Evolutionary conservation across 768 basidiomycete genomes (phyloP).

Genomic region (Naganishia onofrii): DNA sequence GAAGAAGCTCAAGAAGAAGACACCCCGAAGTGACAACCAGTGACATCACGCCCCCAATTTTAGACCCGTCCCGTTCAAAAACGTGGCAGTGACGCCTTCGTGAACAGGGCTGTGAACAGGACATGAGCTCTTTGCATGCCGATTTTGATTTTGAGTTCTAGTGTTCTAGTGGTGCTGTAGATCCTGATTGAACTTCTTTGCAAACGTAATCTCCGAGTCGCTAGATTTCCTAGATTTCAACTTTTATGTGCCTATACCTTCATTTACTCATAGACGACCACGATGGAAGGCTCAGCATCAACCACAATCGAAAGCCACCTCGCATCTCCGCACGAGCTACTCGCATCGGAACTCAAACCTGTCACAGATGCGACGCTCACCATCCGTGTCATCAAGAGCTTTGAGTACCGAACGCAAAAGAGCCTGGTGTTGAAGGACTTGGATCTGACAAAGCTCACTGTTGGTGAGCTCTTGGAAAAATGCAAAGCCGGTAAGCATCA

Average conservation of each 20-base stretch:
- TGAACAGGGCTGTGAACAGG: no score
- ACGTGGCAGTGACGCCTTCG: no score
- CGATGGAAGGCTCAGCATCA: background rate
- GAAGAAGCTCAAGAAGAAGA: no score
- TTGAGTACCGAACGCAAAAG: slow-evolving; percentile 84
- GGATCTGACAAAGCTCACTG: slow-evolving; percentile 75
- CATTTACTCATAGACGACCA: background rate
- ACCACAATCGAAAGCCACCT: background rate
- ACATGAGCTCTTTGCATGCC: background rate
- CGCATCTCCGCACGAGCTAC: slow-evolving; percentile 14
- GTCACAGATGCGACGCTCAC: slow-evolving; percentile 76
- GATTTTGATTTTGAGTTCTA: no score
- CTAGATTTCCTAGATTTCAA: no score
- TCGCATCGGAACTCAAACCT: slow-evolving; percentile 36
- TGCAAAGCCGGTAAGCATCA: slow-evolving; percentile 62
- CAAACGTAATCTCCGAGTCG: no score
- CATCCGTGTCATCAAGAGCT: slow-evolving; percentile 89
- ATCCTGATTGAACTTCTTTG: no score
- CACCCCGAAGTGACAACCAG: no score
- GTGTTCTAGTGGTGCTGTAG: no score
- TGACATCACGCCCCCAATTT: no score
- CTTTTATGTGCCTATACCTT: no score
- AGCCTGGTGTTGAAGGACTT: slow-evolving; percentile 77
- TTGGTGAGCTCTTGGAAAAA: slow-evolving; percentile 71
- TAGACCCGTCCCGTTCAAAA: no score